phyloP scores from a whole-genome alignment of 257 asterid species.

The Solanum phureja region DNA sequence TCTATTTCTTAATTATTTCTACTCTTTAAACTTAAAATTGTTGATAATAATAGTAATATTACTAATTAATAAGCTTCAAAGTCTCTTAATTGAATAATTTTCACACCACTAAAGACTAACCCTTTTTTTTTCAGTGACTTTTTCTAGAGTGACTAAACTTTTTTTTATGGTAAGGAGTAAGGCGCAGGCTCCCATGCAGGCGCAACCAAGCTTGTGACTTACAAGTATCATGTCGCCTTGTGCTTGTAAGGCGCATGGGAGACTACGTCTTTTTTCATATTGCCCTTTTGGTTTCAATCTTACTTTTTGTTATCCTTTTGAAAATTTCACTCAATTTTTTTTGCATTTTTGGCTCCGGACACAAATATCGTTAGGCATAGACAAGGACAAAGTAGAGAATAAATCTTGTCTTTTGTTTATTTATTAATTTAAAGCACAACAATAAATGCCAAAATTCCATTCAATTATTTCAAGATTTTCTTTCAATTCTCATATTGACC shows the following conservation, averaged over 20 bases:
- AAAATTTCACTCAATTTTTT: no score
- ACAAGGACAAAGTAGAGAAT: not conserved
- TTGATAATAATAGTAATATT: not conserved
- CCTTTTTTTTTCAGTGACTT: no score
- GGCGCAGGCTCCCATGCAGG: rapidly evolving
- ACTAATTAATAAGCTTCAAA: not conserved
- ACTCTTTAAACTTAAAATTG: not conserved
- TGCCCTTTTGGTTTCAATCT: not conserved
- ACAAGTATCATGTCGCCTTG: not conserved
- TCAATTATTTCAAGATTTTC: not conserved
- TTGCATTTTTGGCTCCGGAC: not conserved
- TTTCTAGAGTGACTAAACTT: not conserved
- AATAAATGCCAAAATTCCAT: not conserved
- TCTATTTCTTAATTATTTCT: not conserved
- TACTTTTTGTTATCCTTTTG: not conserved
- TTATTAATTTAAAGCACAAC: not conserved
- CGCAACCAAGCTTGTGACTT: not conserved
- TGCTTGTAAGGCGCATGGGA: not conserved
- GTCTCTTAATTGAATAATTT: no score
- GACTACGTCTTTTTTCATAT: not conserved
- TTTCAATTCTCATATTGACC: not conserved
- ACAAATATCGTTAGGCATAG: not conserved
- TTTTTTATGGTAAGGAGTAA: no score
- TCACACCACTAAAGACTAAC: not conserved
- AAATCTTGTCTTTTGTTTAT: not conserved